Conservation (phyloP, 192 early-diverging fungal species). For the Diversispora eburnea region DNA sequence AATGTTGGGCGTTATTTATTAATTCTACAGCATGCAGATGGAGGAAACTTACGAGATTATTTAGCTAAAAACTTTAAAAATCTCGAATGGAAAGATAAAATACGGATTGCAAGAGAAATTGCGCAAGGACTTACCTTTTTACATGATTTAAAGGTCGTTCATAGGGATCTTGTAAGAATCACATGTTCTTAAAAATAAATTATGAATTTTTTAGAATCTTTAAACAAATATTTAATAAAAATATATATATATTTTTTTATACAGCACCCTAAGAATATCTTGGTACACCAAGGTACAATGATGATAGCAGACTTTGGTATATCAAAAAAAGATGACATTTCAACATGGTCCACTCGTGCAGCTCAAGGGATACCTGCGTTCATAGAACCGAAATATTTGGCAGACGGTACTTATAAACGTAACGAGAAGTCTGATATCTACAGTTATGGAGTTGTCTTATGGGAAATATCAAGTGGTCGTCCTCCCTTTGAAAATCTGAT, state of each 20-base stretch:
- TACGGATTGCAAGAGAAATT: slow-evolving; percentile 37
- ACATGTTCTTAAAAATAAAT: not conserved
- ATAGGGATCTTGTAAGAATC: slow-evolving; percentile 28
- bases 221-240: not conserved
- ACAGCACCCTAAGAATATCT: not conserved
- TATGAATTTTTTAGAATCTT: not conserved
- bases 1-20: not conserved
- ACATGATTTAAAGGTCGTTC: slow-evolving; percentile 31
- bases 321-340: not conserved
- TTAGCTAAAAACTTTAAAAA: slow-evolving; percentile 33
- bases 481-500: slow-evolving; percentile 29
- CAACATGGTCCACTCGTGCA: not conserved
- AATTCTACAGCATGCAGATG: slow-evolving; percentile 28
- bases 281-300: not conserved
- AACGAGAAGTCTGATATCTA: slow-evolving; percentile 31
- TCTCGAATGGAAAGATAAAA: slow-evolving; percentile 36
- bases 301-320: not conserved
- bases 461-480: slow-evolving; percentile 39
- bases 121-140: slow-evolving; percentile 22
- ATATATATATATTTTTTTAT: not conserved
- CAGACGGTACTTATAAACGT: not conserved
- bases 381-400: not conserved
- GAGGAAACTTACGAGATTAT: slow-evolving; percentile 34
- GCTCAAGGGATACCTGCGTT: not conserved
- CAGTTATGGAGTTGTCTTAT: slow-evolving; percentile 36